Conservation (phyloP, 352 stramenopile species). For the Lagenidium giganteum region DNA sequence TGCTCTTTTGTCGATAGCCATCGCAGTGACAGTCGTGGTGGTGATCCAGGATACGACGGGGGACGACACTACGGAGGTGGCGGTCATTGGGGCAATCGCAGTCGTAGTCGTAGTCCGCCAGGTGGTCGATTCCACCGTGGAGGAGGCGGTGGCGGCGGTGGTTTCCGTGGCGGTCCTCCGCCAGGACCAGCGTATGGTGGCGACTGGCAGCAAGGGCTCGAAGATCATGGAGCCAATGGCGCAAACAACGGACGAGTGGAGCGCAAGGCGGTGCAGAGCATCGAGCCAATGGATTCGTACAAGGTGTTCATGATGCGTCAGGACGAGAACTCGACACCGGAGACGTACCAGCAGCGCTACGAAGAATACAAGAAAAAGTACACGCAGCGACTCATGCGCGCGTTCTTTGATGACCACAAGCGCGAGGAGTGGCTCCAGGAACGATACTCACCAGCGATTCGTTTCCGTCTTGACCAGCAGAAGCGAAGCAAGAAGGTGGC, state of each 20-base stretch:
- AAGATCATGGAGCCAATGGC: conserved; percentile 4
- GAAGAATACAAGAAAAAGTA: conserved; percentile 89
- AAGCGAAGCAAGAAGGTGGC: conserved; percentile 65
- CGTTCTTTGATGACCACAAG: conserved; percentile 86
- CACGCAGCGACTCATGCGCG: conserved; percentile 62
- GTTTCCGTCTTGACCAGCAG: conserved; percentile 52
- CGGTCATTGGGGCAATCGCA: conserved; percentile 17
- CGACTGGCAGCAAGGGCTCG: conserved; percentile 4
- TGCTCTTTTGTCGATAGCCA: conserved; percentile 1
- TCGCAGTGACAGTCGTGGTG: conserved; percentile 20
- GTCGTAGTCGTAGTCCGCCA: conserved; percentile 29
- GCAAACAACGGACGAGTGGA: conserved; percentile 15
- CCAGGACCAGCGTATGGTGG: conserved; percentile 7
- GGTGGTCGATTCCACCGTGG: conserved; percentile 7
- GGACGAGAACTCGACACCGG: conserved; percentile 69
- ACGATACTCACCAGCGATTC: conserved; percentile 76
- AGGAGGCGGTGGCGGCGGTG: conserved; percentile 7
- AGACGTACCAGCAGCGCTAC: conserved; percentile 83
- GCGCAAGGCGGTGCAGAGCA: conserved; percentile 30
- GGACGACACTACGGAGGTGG: conserved; percentile 13
- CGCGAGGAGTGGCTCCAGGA: conserved; percentile 84
- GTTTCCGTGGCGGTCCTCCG: conserved; percentile 8
- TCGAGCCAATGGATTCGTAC: conserved; percentile 78
- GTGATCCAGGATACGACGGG: conserved; percentile 16
- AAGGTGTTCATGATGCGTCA: conserved; percentile 89